Conservation (phyloP, 768 basidiomycete genomes). For the Calocera viscosa region DNA sequence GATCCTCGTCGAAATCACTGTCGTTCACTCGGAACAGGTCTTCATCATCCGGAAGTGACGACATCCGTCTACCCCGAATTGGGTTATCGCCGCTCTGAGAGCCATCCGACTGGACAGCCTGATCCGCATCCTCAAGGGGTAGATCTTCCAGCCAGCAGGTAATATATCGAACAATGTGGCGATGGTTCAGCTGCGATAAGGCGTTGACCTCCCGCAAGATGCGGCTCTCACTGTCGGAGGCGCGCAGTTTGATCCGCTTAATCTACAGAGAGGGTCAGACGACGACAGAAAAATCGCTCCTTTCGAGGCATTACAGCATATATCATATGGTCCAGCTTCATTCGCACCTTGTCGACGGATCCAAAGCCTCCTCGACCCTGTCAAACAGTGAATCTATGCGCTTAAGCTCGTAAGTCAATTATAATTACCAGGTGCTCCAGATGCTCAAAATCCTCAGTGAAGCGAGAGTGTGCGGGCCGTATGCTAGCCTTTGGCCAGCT, state of each 20-base stretch:
- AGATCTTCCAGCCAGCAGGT: slow-evolving; percentile 73
- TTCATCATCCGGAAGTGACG: slow-evolving; percentile 20
- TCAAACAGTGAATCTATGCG: not conserved
- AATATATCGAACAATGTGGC: slow-evolving; percentile 83
- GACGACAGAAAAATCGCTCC: too few species aligned
- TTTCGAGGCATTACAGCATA: not conserved
- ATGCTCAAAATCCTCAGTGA: not conserved
- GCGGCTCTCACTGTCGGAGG: slow-evolving; percentile 66
- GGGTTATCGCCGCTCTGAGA: not conserved
- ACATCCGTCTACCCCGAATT: slow-evolving; percentile 2
- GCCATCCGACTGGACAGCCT: slow-evolving; percentile 35
- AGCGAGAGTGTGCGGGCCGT: not conserved
- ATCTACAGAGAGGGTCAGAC: slow-evolving; percentile 32
- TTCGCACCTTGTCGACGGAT: not conserved
- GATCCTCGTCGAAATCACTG: slow-evolving; percentile 36
- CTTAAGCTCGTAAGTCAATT: not conserved
- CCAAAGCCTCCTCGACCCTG: not conserved
- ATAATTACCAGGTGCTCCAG: not conserved
- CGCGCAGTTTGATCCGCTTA: slow-evolving; percentile 77
- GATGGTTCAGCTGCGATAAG: slow-evolving; percentile 74
- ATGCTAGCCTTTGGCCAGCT: not conserved
- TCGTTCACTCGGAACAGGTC: slow-evolving; percentile 57
- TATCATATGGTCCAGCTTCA: slow-evolving; percentile 1
- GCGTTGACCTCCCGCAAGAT: slow-evolving; percentile 87
- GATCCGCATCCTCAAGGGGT: slow-evolving; percentile 30